phyloP scores from a whole-genome alignment of 768 basidiomycete species.

The Lentinula sp. region DNA sequence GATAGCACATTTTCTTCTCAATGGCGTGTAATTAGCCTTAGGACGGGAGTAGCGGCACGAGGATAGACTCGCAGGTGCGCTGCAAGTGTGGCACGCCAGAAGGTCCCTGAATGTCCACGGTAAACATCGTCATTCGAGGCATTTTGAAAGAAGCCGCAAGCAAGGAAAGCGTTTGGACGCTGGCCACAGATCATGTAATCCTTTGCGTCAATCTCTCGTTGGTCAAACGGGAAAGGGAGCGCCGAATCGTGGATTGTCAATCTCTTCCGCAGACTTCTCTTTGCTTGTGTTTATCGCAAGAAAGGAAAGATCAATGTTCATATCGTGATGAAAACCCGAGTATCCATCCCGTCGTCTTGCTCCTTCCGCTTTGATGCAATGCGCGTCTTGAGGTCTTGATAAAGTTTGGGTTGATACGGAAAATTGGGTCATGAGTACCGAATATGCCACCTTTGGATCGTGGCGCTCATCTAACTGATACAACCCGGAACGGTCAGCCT shows the following conservation, averaged over 20 bases:
- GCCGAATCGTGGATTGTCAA: not conserved
- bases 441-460: not conserved
- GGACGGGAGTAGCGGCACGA: too few species aligned
- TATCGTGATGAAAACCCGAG: not conserved
- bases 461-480: not conserved
- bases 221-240: not conserved
- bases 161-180: too few species aligned
- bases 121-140: too few species aligned
- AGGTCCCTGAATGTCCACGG: too few species aligned
- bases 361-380: slow-evolving; percentile 5
- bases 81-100: too few species aligned
- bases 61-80: too few species aligned
- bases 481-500: not conserved
- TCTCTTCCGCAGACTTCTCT: not conserved
- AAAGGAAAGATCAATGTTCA: not conserved
- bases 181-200: too few species aligned
- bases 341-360: slow-evolving; percentile 5
- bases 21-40: too few species aligned
- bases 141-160: too few species aligned
- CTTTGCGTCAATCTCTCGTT: too few species aligned
- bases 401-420: slow-evolving; percentile 1
- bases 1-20: too few species aligned
- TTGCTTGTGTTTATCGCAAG: not conserved
- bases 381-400: not conserved
- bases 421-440: slow-evolving; percentile 1